Base-by-base conservation (phyloP, 768 basidiomycete species). In the Lactifluus volemus region DNA sequence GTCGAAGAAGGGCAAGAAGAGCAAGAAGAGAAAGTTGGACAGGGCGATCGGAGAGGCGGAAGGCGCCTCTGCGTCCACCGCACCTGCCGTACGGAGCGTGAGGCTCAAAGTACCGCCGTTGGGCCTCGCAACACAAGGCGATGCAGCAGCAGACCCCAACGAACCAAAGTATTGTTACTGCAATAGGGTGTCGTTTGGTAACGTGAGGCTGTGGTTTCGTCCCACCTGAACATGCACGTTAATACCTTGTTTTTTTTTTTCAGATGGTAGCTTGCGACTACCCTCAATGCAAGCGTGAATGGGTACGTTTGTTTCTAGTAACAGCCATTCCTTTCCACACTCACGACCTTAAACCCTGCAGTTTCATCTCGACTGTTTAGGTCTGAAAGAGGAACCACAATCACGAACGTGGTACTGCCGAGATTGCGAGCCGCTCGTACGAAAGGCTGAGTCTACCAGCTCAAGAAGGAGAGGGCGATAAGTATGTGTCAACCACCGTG, bases 231-330 rank as follows among this genome's bases (percentile, higher is more conserved):
- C 25, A 17, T 8, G n/a, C 50, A 39, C 4, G 12, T 49, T 66
- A 19, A 66, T 29, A 25, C 5, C 32, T n/a, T 32, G 39, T 41
- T 19, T 59, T 29, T 65, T 49, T 52, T 34, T 49, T 52, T 29
- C 61, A 89, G 87, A 93, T 96, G 92, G 85, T 96, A 63, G 92
- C 78, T 15, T 96, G 92, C 68, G 92, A 96, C 69, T 80, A 81
- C 64, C 73, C 77, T 47, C 74, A 77, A 15, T 96, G 92, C 70
- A 75, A 79, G 64, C 75, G 77, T 42, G 89, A 93, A 84, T 96
- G 92, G 92, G 92, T 88, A 68, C 70, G 88, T 10, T 25, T 25
- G 1, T 7, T 38, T 29, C 34, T 25, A 32, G 14, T 78, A 8
- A 19, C 30, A n/a, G 17, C 14, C 47, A 49, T 14, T 34, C 8